A percentile compares a stretch with the other conserved stretches of the same genome.
Evolutionary conservation across 192 early-diverging fungal species (phyloP).

Genomic region (Phycomyces blakesleeanus): DNA sequence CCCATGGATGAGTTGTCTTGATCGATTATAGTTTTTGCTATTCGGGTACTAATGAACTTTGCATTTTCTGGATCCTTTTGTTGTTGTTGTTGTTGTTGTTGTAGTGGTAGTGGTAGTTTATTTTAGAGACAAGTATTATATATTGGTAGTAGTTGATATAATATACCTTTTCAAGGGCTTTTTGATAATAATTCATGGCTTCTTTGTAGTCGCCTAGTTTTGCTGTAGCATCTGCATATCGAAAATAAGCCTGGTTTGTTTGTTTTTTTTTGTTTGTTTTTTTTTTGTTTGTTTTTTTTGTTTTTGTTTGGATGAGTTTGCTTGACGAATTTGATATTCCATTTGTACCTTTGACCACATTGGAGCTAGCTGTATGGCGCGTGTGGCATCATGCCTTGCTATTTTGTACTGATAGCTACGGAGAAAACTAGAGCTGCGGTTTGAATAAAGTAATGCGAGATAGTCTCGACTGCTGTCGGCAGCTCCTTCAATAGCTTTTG

Average conservation of each 20-base stretch:
- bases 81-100: no score
- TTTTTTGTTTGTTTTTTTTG: no score
- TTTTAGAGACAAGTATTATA: conserved; percentile 2
- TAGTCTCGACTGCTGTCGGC: conserved; percentile 37
- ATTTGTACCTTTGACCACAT: conserved; percentile 37
- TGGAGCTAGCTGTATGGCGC: conserved; percentile 31
- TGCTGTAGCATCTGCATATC: conserved; percentile 54
- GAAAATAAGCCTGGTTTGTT: conserved; percentile 57
- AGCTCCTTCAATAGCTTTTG: conserved; percentile 27
- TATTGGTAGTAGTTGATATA: background rate
- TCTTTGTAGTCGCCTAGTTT: conserved; percentile 46
- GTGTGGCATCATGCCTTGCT: conserved; percentile 24
- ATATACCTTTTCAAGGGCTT: conserved; percentile 36
- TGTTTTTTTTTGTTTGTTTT: no score
- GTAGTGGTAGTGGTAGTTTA: no score
- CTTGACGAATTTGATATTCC: conserved; percentile 5
- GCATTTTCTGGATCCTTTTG: conserved; percentile 48
- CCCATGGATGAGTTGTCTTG: conserved; percentile 55
- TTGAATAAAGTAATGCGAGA: conserved; percentile 35
- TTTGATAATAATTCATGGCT: conserved; percentile 42
- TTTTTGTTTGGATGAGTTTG: no score
- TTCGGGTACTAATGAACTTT: conserved; percentile 43
- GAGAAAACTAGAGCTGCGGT: conserved; percentile 35
- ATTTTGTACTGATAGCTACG: conserved; percentile 5
- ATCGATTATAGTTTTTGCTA: conserved; percentile 51